Conservation (phyloP, 768 basidiomycete genomes). For the Leccinum fibrillosum region DNA sequence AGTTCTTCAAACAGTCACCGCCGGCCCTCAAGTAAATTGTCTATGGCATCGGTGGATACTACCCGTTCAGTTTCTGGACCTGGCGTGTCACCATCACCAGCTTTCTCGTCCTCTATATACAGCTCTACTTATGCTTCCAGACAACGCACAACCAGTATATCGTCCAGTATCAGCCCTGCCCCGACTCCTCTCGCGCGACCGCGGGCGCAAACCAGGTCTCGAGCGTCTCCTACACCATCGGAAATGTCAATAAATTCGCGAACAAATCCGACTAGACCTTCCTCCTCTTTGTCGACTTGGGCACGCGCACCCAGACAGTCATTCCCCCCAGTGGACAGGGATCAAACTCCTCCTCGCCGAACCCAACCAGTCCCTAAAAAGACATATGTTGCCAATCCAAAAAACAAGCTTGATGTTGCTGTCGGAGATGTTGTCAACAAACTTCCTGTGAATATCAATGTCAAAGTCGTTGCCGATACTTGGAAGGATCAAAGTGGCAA, state of each 20-base stretch:
- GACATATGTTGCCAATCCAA: slow-evolving; percentile 83
- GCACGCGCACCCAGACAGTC: slow-evolving; percentile 67
- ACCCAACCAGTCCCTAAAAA: slow-evolving; percentile 43
- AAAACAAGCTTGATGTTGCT: slow-evolving; percentile 87
- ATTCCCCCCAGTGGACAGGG: slow-evolving; percentile 42
- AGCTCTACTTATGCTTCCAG: slow-evolving; percentile 79
- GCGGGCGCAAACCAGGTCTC: slow-evolving; percentile 42
- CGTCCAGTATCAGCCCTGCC: slow-evolving; percentile 39
- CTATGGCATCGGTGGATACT: slow-evolving; percentile 40
- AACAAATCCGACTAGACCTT: slow-evolving; percentile 41
- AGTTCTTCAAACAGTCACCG: slow-evolving; percentile 41
- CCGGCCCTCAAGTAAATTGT: slow-evolving; percentile 59
- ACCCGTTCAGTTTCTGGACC: slow-evolving; percentile 73
- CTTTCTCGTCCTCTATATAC: slow-evolving; percentile 38
- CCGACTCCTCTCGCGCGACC: slow-evolving; percentile 33
- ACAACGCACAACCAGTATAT: slow-evolving; percentile 70
- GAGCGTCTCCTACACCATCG: slow-evolving; percentile 62
- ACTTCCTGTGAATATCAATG: slow-evolving; percentile 78
- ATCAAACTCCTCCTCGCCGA: slow-evolving; percentile 47
- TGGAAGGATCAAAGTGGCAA: slow-evolving; percentile 95
- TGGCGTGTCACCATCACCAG: slow-evolving; percentile 36
- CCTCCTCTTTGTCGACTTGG: slow-evolving; percentile 59
- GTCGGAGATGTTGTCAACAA: slow-evolving; percentile 91
- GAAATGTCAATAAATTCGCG: slow-evolving; percentile 53
- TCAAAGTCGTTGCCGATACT: slow-evolving; percentile 76